Conservation (phyloP, 192 early-diverging fungal genomes). For the Rhizophagus sp. region DNA sequence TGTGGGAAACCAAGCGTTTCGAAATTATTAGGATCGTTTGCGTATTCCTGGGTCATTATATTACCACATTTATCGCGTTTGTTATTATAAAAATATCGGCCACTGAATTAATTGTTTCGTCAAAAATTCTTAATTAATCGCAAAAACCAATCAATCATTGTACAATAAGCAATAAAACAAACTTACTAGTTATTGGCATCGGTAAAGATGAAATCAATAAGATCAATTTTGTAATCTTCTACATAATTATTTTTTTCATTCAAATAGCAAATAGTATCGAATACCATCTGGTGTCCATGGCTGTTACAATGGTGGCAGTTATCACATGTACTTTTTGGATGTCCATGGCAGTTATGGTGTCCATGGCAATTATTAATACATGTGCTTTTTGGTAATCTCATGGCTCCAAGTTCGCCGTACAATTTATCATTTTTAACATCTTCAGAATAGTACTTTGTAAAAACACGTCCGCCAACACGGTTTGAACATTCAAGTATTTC, state of each 20-base stretch:
- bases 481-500: constrained; percentile 32
- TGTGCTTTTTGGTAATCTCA: constrained; percentile 24
- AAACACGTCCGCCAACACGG: constrained; percentile 33
- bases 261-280: constrained; percentile 32
- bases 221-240: background rate
- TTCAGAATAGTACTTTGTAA: constrained; percentile 36
- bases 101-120: background rate
- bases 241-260: background rate
- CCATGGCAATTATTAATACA: too few species aligned
- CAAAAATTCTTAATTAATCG: too few species aligned
- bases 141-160: background rate
- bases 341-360: too few species aligned
- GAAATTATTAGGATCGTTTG: background rate
- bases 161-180: too few species aligned
- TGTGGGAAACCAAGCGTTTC: background rate
- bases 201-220: constrained; percentile 28
- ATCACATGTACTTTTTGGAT: too few species aligned
- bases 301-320: too few species aligned
- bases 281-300: constrained; percentile 32
- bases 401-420: constrained; percentile 35
- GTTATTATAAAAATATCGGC: background rate
- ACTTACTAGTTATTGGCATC: constrained; percentile 15
- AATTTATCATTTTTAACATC: background rate
- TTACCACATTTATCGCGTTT: background rate
- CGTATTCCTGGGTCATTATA: background rate